Evolutionary conservation across 495 filamentous ascomycete species (phyloP), one percentile per base, ranked within the genome.

Genomic region (Hypoxylon rickii): DNA sequence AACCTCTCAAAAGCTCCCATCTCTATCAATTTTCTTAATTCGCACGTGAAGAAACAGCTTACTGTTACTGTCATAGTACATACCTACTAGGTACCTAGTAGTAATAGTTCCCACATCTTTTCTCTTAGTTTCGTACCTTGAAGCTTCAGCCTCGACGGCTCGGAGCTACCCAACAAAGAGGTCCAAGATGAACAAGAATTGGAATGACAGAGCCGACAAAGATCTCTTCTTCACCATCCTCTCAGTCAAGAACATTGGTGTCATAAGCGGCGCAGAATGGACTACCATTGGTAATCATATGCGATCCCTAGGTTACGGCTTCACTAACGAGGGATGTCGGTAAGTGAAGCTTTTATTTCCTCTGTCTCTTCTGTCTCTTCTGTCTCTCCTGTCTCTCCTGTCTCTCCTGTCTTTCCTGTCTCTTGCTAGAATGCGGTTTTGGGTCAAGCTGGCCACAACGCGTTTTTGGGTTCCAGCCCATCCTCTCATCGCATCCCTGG

Each of bases 321-420:
- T 80, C 57, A 80, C 77, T 2, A 80, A 80, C 66, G 77, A 80
- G 55, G 77, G 77, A 69, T 80, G 77, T 44, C 77, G 77, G 77
- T 80, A 59, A 72, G 76, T 73, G 39, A 33, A 44, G 39, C 32
- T 38, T n/a, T n/a, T 29, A 20, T 43, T 45, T 36, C 33, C 46
- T 48, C 13, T 50, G 18, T 62, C 8, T 21, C 41, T 47, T 55
- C 21, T 29, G n/a, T n/a, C n/a, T n/a, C n/a, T n/a, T n/a, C n/a
- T n/a, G n/a, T n/a, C n/a, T n/a, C n/a, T n/a, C n/a, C n/a, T n/a
- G n/a, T n/a, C n/a, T n/a, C n/a, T n/a, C n/a, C n/a, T n/a, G n/a
- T n/a, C n/a, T n/a, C n/a, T n/a, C n/a, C n/a, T n/a, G n/a, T n/a
- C n/a, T n/a, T n/a, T n/a, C n/a, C n/a, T n/a, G n/a, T n/a, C n/a